Base-by-base conservation (phyloP, 768 basidiomycete genomes). In the Cytidiella melzeri region DNA sequence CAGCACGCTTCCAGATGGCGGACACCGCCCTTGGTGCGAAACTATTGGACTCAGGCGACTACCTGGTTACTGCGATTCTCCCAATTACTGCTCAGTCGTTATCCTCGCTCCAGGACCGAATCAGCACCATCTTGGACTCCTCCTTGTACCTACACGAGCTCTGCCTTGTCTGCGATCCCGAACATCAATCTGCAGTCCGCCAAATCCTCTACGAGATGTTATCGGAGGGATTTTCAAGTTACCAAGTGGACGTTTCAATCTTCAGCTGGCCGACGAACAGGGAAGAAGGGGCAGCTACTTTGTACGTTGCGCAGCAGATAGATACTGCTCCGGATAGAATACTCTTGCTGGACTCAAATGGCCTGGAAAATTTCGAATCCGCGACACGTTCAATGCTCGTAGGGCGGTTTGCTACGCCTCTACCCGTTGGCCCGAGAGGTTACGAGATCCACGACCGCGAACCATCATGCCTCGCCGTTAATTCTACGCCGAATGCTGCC, bases 271-370 rank as follows among this genome's bases (percentile, higher is more conserved):
- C 46, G 27, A 56, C 45, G 38, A 55, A 54, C 26, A 26, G 57
- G 23, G 60, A 58, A 50, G 41, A 51, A 45, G 60, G 46, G 24
- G 18, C 48, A 34, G 71, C 57, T 20, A 57, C 63, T 30, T 51
- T 83, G n/a, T 61, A 63, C 21, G 61, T 64, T 21, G 66, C 71
- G 25, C 55, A 67, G 4, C 69, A 68, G 24, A 64, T 69, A 21
- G 64, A 34, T 15, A 7, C 30, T 34, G 9, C 72, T 11, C 74
- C 77, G 0, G 69, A 73, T 21, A 77, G 76, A 71, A 57, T 77
- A 7, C 69, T 86, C 11, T 44, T 84, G 6, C 64, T 83, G 47
- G 77, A 79, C 47, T 67, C 76, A 41, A 48, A 56, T 39, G 80
- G 73, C 7, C 53, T 84, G 7, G 23, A 54, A 3, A 53, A 62